These are phyloP conservation scores for Zostera marina DNA, from an alignment of 116 monocot genomes.

Conservation along the genomic window DNA sequence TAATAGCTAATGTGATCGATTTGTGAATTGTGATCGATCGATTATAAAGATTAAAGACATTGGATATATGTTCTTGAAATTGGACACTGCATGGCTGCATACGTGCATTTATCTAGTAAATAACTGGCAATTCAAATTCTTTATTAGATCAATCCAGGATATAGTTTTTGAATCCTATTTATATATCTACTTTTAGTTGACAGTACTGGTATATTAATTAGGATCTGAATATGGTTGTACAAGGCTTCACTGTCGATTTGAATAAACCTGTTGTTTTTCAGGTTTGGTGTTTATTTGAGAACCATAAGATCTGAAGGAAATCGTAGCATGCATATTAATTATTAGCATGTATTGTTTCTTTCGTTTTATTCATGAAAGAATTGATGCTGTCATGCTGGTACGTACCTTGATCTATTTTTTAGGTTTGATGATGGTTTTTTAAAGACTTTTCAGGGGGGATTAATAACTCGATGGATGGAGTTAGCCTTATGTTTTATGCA, in stretches of 20 bases:
- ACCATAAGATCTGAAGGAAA: not conserved
- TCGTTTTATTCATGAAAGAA: not conserved
- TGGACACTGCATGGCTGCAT: too few species aligned
- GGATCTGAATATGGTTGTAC: constrained; percentile 45
- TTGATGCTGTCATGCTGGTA: not conserved
- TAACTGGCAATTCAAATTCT: too few species aligned
- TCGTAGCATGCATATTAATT: not conserved
- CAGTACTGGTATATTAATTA: not conserved
- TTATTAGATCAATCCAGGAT: too few species aligned
- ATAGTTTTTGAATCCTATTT: not conserved
- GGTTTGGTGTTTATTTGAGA: constrained; percentile 18
- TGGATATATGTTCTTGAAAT: too few species aligned
- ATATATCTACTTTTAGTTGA: not conserved
- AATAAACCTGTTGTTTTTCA: constrained; percentile 91
- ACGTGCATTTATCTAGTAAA: too few species aligned
- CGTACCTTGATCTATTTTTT: too few species aligned
- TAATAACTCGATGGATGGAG: constrained; percentile 91
- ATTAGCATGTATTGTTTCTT: not conserved
- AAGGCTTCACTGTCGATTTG: constrained; percentile 73
- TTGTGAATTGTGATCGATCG: too few species aligned
- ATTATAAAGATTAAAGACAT: too few species aligned
- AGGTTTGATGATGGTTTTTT: not conserved
- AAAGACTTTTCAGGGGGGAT: constrained; percentile 48
- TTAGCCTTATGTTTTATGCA: constrained; percentile 77
- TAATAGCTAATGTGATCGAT: too few species aligned